Percentiles rank a stretch among this genome's conserved stretches.
Conservation (phyloP, 2,329 filamentous ascomycete genomes). For the Trichoderma aggressivum region DNA sequence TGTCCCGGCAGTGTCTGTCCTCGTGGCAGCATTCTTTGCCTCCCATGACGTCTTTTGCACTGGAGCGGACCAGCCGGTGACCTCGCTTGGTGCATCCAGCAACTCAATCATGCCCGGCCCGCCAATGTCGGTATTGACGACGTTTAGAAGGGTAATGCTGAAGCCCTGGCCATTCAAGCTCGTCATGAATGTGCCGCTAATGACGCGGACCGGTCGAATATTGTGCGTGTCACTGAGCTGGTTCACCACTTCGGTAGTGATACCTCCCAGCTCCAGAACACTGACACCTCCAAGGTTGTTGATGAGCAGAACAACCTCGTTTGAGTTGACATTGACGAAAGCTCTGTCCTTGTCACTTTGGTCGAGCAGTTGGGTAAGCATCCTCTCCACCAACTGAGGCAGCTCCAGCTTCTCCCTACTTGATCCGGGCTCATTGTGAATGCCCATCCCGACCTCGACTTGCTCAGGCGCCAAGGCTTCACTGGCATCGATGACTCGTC, state of each 20-base stretch:
- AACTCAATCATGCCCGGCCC: slow-evolving; percentile 64
- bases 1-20: slow-evolving; percentile 37
- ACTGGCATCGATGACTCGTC: slow-evolving; percentile 59
- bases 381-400: slow-evolving; percentile 55
- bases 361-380: slow-evolving; percentile 69
- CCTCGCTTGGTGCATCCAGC: slow-evolving; percentile 67
- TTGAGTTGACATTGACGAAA: slow-evolving; percentile 60
- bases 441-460: slow-evolving; percentile 71
- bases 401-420: slow-evolving; percentile 50
- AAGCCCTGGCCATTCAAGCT: slow-evolving; percentile 74
- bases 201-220: slow-evolving; percentile 61
- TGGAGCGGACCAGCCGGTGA: slow-evolving; percentile 65
- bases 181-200: slow-evolving; percentile 74
- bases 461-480: slow-evolving; percentile 54
- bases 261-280: slow-evolving; percentile 67
- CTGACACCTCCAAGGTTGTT: slow-evolving; percentile 77
- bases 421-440: slow-evolving; percentile 67
- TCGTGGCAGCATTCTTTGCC: slow-evolving; percentile 47
- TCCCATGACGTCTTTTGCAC: slow-evolving; percentile 63
- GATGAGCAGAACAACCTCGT: slow-evolving; percentile 65
- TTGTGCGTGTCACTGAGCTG: slow-evolving; percentile 57
- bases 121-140: slow-evolving; percentile 55
- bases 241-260: slow-evolving; percentile 63
- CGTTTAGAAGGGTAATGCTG: slow-evolving; percentile 67
- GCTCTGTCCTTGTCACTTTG: slow-evolving; percentile 64